A percentile compares a stretch with the other conserved stretches of the same genome.
Conservation (phyloP, 257 asterid genomes). For the Forsythia suspensa region DNA sequence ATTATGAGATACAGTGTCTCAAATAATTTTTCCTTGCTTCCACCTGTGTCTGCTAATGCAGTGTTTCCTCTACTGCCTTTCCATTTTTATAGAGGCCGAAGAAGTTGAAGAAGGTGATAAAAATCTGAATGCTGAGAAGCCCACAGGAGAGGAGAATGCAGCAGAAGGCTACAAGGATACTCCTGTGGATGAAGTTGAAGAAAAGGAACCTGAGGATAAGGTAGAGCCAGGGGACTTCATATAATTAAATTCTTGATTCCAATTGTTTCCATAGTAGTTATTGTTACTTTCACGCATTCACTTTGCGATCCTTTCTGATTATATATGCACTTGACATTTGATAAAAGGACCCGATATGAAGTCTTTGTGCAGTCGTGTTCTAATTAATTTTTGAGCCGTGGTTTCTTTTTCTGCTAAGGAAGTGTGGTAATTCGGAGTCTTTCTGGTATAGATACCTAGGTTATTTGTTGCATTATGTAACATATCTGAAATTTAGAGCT, state of each 20-base stretch:
- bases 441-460: too few relatives aligned
- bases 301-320: too few relatives aligned
- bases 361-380: too few relatives aligned
- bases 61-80: slow-evolving; percentile 7
- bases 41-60: not conserved
- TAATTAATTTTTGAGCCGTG: too few relatives aligned
- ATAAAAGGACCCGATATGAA: too few relatives aligned
- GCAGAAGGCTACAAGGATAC: slow-evolving; percentile 54
- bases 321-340: too few relatives aligned
- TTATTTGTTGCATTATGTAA: too few relatives aligned
- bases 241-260: not conserved
- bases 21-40: not conserved
- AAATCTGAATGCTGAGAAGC: slow-evolving; percentile 45
- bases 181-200: slow-evolving; percentile 52
- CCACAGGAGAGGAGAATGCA: slow-evolving; percentile 43
- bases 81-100: slow-evolving; percentile 45
- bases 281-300: too few relatives aligned
- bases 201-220: slow-evolving; percentile 74
- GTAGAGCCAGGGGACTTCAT: slow-evolving; percentile 29
- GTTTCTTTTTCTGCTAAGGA: too few relatives aligned
- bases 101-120: slow-evolving; percentile 63
- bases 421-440: too few relatives aligned
- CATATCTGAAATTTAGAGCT: too few relatives aligned
- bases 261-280: not conserved
- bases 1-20: not conserved